phyloP scores from a whole-genome alignment of 1,139 yeast genomes.

The Suhomyces taliae region DNA sequence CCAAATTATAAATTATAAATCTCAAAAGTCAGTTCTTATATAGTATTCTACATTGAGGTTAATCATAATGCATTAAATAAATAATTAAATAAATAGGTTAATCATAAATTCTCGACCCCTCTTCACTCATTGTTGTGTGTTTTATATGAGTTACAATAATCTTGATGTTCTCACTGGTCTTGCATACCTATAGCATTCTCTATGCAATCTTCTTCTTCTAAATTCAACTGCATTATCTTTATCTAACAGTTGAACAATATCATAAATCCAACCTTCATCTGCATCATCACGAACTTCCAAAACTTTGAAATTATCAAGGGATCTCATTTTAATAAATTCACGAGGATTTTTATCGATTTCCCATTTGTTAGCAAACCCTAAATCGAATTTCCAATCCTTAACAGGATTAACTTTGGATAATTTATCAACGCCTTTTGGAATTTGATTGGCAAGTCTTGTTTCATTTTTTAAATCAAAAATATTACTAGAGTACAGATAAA shows the following conservation, averaged over 20 bases:
- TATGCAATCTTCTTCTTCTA: conserved; percentile 54
- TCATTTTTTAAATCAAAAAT: conserved; percentile 56
- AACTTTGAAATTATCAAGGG: conserved; percentile 20
- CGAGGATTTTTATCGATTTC: conserved; percentile 53
- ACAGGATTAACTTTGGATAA: conserved; percentile 67
- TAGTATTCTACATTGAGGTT: too few relatives aligned
- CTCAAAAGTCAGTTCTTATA: too few relatives aligned
- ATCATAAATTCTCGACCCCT: neutral
- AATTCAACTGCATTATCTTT: conserved; percentile 31
- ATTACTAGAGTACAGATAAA: conserved; percentile 32
- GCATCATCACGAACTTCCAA: conserved; percentile 29
- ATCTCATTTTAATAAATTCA: conserved; percentile 54
- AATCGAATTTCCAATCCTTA: conserved; percentile 69
- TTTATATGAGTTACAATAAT: too few relatives aligned
- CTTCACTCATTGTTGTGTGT: too few relatives aligned
- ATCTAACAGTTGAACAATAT: conserved; percentile 24
- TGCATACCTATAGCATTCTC: conserved; percentile 50
- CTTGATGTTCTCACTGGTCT: conserved; percentile 13
- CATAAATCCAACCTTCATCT: conserved; percentile 46
- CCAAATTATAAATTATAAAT: too few relatives aligned
- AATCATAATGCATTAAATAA: neutral
- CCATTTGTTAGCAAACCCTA: conserved; percentile 63
- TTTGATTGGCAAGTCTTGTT: conserved; percentile 53
- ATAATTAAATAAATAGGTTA: neutral
- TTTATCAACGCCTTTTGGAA: conserved; percentile 64